Base-by-base conservation (phyloP, 2,329 filamentous ascomycete genomes). In the Dactylellina drechsleri region DNA sequence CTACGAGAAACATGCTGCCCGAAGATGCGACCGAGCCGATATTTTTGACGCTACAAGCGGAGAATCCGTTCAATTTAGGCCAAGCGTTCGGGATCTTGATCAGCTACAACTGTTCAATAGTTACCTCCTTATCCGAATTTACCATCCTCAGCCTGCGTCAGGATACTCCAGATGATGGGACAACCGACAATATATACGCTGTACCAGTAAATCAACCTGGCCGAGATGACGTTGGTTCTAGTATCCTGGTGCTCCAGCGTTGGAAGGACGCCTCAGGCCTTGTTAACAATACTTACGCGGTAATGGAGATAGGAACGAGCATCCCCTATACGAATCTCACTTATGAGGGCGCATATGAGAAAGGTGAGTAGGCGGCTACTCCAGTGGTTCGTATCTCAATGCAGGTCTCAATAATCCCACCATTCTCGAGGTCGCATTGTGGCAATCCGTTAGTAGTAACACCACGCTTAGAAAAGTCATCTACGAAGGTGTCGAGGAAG, bases 31-130 rank as follows among this genome's bases (percentile, higher is more conserved):
- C 49, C 12, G 23, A 8, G 1, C 61, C 61, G 1, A 56, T 66
- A 12, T 66, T 66, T 31, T 15, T 66, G 12, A 7, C 61, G 5
- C 4, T 18, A 2, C 61, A 66, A 20, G 50, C 50, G 4, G 40
- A 66, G 4, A 10, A 31, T 13, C 61, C 61, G 15, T 47, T 45
- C 8, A 18, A 36, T 5, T 31, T 26, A 2, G 23, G 36, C 6
- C n/a, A 23, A 49, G 20, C 31, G 0, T 66, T 66, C 23, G 61
- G 61, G 1, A n/a, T 66, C 5, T 41, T 66, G 15, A 12, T 66
- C 36, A 28, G 61, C 4, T 66, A 66, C 40, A 66, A 66, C 8
- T 66, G 61, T 41, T 20, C 36, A 12, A 45, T 66, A 0, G 61
- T 66, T 1, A 66, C 15, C 4, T 56, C 50, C 2, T 15, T 26